Evolutionary conservation across 2,329 filamentous ascomycete species (phyloP).

Genomic region (Lachnellula subtilissima): DNA sequence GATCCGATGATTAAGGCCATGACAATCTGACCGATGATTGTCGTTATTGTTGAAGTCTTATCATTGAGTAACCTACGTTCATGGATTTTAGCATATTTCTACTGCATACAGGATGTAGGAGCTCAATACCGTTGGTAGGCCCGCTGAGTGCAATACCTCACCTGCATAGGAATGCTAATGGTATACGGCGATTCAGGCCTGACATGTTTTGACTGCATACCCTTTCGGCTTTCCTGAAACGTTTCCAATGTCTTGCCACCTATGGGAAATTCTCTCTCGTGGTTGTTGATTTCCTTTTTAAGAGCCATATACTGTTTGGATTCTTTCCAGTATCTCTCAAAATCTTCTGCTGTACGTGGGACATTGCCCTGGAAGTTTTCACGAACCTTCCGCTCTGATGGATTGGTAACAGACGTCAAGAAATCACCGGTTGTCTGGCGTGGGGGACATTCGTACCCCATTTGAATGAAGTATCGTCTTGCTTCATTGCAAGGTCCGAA

Average conservation of each 20-base stretch:
- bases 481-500: constrained; percentile 62
- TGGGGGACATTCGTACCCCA: constrained; percentile 67
- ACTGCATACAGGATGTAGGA: constrained; percentile 37
- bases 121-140: constrained; percentile 59
- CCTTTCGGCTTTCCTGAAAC: constrained; percentile 33
- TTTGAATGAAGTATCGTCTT: constrained; percentile 62
- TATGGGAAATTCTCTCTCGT: constrained; percentile 41
- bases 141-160: constrained; percentile 74
- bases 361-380: constrained; percentile 53
- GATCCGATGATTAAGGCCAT: constrained; percentile 52
- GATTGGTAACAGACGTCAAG: constrained; percentile 68
- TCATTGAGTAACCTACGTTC: constrained; percentile 49
- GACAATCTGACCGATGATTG: constrained; percentile 33
- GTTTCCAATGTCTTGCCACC: constrained; percentile 34
- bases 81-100: too few relatives aligned
- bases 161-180: constrained; percentile 70
- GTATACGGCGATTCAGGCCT: constrained; percentile 77
- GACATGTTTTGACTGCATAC: constrained; percentile 44
- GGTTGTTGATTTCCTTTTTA: constrained; percentile 45
- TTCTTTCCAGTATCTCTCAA: constrained; percentile 47
- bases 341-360: constrained; percentile 51
- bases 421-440: constrained; percentile 58
- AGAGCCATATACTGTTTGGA: constrained; percentile 41
- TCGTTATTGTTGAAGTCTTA: constrained; percentile 59
- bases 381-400: constrained; percentile 52